phyloP scores from a whole-genome alignment of 2,329 filamentous ascomycete genomes.

The Stemphylium vesicarium region DNA sequence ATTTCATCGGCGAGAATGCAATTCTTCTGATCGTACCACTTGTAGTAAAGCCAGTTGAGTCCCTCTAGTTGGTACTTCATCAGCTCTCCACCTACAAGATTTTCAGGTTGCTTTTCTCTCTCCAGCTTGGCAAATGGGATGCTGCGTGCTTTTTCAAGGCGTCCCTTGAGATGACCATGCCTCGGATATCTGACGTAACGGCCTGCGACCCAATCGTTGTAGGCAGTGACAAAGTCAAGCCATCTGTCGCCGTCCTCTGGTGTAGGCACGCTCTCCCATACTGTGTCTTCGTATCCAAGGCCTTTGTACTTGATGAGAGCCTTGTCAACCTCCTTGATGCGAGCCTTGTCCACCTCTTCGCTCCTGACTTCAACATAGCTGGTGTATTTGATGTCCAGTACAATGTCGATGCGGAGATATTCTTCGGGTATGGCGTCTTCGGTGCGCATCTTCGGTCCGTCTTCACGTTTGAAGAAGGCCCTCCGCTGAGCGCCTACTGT shows the following conservation, averaged over 20 bases:
- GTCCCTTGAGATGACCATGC: constrained; percentile 64
- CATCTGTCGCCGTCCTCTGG: constrained; percentile 71
- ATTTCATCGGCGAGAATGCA: constrained; percentile 96
- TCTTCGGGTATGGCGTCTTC: constrained; percentile 88
- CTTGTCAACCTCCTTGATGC: constrained; percentile 73
- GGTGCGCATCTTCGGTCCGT: constrained; percentile 70
- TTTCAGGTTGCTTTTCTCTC: constrained; percentile 73
- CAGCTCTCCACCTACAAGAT: constrained; percentile 76
- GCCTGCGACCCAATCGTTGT: constrained; percentile 83
- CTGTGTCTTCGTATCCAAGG: constrained; percentile 84
- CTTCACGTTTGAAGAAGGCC: constrained; percentile 76
- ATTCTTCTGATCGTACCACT: constrained; percentile 82
- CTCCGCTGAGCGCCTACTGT: constrained; percentile 68
- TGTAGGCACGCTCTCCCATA: constrained; percentile 84
- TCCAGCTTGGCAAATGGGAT: constrained; percentile 72
- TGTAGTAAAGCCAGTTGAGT: constrained; percentile 92
- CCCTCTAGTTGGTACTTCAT: constrained; percentile 96
- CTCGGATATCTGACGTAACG: constrained; percentile 71
- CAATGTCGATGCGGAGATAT: constrained; percentile 82
- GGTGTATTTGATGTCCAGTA: constrained; percentile 79
- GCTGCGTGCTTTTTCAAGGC: constrained; percentile 70
- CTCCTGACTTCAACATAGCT: constrained; percentile 64
- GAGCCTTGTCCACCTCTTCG: constrained; percentile 72
- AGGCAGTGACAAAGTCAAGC: constrained; percentile 80
- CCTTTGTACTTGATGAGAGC: constrained; percentile 92